These are phyloP conservation scores for Lactarius akahatsu DNA, from an alignment of 768 basidiomycete genomes.

Conservation along the genomic window DNA sequence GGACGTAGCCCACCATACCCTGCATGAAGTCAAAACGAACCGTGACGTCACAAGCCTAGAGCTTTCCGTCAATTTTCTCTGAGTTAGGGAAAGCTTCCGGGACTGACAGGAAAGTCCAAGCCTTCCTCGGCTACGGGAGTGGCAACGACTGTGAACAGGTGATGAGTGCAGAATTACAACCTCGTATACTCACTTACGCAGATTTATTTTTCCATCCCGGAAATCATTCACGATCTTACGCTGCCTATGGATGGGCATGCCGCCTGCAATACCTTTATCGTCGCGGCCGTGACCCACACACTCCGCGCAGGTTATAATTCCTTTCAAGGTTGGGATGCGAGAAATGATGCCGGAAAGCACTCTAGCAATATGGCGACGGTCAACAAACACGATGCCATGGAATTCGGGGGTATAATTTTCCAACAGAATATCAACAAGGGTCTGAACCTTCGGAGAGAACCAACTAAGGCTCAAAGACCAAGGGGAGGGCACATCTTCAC, in stretches of 20 bases:
- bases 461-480: conserved; percentile 44
- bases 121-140: conserved; percentile 92
- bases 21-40: conserved; percentile 81
- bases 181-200: conserved; percentile 49
- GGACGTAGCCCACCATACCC: conserved; percentile 85
- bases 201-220: conserved; percentile 60
- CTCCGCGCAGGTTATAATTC: conserved; percentile 57
- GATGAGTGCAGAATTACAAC: neutral
- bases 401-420: conserved; percentile 54
- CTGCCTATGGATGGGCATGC: conserved; percentile 53
- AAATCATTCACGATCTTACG: conserved; percentile 65
- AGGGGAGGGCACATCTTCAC: conserved; percentile 43
- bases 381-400: conserved; percentile 85
- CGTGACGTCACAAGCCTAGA: conserved; percentile 78
- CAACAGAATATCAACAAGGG: conserved; percentile 60
- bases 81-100: neutral
- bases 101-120: conserved; percentile 76
- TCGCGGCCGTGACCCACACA: conserved; percentile 63
- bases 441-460: conserved; percentile 71
- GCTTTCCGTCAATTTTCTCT: conserved; percentile 20
- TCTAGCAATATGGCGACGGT: conserved; percentile 77
- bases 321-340: conserved; percentile 55
- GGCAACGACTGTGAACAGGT: conserved; percentile 56
- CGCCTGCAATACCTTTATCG: conserved; percentile 43
- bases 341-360: conserved; percentile 66